phyloP scores from a whole-genome alignment of 805 yeast species.

The Blastobotrys peoriensis region DNA sequence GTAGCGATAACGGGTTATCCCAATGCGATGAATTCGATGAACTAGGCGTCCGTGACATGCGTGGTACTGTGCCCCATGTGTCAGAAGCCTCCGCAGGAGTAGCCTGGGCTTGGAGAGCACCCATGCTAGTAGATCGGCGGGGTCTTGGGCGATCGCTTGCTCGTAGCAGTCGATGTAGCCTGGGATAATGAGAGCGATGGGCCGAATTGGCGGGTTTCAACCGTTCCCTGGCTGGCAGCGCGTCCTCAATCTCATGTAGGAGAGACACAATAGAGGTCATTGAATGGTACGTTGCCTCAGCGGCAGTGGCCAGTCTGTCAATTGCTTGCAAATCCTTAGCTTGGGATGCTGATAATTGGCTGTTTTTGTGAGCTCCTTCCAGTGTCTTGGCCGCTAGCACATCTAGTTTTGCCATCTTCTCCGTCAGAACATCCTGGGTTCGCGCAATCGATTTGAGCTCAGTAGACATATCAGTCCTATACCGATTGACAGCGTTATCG shows the following conservation, averaged over 20 bases:
- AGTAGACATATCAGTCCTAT: conserved; percentile 14
- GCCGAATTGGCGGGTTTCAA: conserved; percentile 33
- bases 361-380: conserved; percentile 10
- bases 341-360: conserved; percentile 3
- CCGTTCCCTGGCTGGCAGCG: conserved; percentile 34
- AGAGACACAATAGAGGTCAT: conserved; percentile 12
- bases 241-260: conserved; percentile 29
- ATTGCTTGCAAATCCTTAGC: conserved; percentile 5
- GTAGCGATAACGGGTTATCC: neutral
- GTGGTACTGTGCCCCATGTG: neutral
- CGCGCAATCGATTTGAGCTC: conserved; percentile 15
- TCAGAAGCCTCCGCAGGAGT: neutral
- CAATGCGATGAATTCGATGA: neutral
- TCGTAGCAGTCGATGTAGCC: conserved; percentile 29
- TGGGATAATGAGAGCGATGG: conserved; percentile 41
- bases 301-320: conserved; percentile 6
- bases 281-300: conserved; percentile 10
- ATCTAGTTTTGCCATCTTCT: conserved; percentile 18
- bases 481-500: conserved; percentile 7
- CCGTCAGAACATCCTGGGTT: conserved; percentile 14
- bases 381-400: conserved; percentile 9
- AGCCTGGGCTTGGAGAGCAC: neutral
- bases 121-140: neutral
- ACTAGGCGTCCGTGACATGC: neutral
- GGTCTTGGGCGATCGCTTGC: neutral